A percentile compares a stretch with the other conserved stretches of the same genome.
These are phyloP conservation scores for Lasiodiplodia theobromae DNA, from an alignment of 2,329 filamentous ascomycete species.

Conservation along the genomic window DNA sequence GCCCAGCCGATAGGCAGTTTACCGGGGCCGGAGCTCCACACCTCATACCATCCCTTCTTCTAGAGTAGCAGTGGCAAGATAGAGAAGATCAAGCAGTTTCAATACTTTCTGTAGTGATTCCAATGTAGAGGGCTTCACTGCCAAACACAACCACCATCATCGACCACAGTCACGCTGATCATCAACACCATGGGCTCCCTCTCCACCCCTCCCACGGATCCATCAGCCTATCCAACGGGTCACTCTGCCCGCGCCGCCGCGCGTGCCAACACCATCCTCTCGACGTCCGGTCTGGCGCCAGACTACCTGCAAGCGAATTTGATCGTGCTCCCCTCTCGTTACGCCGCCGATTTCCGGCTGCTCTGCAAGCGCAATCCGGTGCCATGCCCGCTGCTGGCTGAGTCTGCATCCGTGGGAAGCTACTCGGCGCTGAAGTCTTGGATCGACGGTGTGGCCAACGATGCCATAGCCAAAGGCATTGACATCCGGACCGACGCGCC, in stretches of 20 bases:
- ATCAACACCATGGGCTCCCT: constrained; percentile 12
- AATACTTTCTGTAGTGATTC: not conserved
- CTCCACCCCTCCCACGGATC: not conserved
- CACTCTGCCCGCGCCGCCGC: constrained; percentile 54
- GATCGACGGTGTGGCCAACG: constrained; percentile 46
- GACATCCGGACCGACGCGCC: constrained; percentile 67
- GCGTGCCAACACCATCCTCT: constrained; percentile 57
- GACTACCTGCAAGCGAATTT: constrained; percentile 68
- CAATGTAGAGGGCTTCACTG: not conserved
- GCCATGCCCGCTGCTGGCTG: constrained; percentile 66
- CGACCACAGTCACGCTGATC: not conserved
- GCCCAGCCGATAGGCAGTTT: constrained; percentile 6
- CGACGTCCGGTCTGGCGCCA: constrained; percentile 64
- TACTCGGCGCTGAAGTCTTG: constrained; percentile 51
- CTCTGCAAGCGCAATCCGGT: constrained; percentile 69
- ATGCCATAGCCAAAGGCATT: constrained; percentile 55
- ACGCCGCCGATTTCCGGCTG: constrained; percentile 64
- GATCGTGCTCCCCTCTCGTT: constrained; percentile 63
- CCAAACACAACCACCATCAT: not conserved
- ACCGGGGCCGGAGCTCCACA: not conserved
- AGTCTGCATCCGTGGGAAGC: constrained; percentile 55
- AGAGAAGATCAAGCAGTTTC: not conserved
- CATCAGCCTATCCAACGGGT: constrained; percentile 36
- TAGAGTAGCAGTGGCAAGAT: not conserved
- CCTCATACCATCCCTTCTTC: not conserved